Evolutionary conservation across 768 basidiomycete species (phyloP).

Genomic region (Termitomyces sp.): DNA sequence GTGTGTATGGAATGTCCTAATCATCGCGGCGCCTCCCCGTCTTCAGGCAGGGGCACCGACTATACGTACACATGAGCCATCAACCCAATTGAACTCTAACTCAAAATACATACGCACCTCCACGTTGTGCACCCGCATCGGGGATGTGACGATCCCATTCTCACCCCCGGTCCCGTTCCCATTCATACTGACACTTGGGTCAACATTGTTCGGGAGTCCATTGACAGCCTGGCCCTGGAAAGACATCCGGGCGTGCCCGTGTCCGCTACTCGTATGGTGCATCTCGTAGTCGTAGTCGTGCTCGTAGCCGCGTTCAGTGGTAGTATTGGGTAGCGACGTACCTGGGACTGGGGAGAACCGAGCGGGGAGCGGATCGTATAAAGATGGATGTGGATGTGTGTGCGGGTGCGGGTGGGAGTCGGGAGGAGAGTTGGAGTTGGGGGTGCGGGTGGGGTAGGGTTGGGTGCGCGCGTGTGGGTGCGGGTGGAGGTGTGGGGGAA

Average conservation of each 20-base stretch:
- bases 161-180: background rate
- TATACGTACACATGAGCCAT: no score
- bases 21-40: background rate
- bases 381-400: background rate
- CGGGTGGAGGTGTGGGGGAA: background rate
- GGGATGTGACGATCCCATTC: background rate
- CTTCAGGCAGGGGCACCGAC: background rate
- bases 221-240: background rate
- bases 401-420: background rate
- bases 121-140: background rate
- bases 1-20: background rate
- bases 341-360: background rate
- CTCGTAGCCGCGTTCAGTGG: background rate
- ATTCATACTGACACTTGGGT: background rate
- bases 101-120: background rate
- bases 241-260: no score
- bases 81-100: no score
- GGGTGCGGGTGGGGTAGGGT: background rate
- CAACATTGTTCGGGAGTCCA: background rate
- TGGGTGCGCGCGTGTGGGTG: background rate
- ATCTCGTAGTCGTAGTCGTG: background rate
- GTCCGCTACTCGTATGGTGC: no score
- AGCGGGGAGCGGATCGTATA: background rate
- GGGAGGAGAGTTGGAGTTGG: background rate
- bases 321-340: background rate